These are phyloP conservation scores for Fomitopsis betulina DNA, from an alignment of 1,284 basidiomycete species.

Conservation along the genomic window DNA sequence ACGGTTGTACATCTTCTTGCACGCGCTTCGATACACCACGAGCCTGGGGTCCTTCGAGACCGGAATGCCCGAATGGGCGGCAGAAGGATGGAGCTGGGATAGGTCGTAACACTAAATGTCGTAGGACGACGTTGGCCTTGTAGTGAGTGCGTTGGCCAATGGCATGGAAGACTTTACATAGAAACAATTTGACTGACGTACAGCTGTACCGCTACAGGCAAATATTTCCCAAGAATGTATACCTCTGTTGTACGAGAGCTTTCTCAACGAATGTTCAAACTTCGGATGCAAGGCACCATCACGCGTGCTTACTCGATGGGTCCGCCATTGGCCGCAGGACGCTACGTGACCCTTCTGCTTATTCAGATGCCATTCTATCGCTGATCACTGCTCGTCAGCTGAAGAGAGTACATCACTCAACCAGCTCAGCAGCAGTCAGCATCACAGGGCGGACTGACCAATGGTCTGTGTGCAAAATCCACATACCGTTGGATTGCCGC, in stretches of 20 bases:
- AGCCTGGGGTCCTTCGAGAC: conserved; percentile 73
- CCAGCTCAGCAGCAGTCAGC: conserved; percentile 2
- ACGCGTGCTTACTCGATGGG: not conserved
- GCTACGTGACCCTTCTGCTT: not conserved
- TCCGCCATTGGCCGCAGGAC: not conserved
- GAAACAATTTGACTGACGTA: not conserved
- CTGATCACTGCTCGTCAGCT: not conserved
- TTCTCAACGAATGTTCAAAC: not conserved
- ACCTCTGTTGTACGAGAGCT: not conserved
- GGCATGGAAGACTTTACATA: not conserved
- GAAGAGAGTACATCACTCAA: not conserved
- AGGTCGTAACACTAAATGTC: conserved; percentile 3
- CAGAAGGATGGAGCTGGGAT: conserved; percentile 61
- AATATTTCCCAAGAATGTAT: not conserved
- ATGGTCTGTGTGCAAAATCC: not conserved
- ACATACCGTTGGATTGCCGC: not conserved
- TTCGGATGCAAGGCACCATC: not conserved
- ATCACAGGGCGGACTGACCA: conserved; percentile 2
- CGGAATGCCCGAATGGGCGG: conserved; percentile 71
- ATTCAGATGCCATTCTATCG: not conserved
- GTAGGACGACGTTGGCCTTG: not conserved
- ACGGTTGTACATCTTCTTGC: conserved; percentile 89
- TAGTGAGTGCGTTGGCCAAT: not conserved
- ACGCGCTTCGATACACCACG: conserved; percentile 81
- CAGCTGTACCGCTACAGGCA: not conserved